Conservation (phyloP, 2,329 filamentous ascomycete genomes). For the Diaporthe citri region DNA sequence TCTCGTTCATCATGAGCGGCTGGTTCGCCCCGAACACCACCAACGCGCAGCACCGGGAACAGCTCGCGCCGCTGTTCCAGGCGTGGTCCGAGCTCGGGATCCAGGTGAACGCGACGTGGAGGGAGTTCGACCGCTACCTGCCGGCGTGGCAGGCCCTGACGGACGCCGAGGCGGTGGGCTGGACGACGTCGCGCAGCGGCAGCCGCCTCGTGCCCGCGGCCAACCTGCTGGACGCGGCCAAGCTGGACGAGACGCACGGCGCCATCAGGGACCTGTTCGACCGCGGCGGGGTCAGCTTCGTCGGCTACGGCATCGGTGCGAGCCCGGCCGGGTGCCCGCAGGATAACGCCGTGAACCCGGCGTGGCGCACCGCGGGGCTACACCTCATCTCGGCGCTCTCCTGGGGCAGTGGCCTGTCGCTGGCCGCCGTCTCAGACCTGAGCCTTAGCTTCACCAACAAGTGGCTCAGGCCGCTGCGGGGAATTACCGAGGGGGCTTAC, state of each 20-base stretch:
- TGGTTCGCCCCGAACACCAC: slow-evolving; percentile 35
- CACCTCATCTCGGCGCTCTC: slow-evolving; percentile 51
- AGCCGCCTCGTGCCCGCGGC: slow-evolving; percentile 17
- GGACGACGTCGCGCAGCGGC: not conserved
- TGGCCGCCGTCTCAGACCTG: slow-evolving; percentile 24
- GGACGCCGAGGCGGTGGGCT: not conserved
- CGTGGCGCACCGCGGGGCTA: slow-evolving; percentile 59
- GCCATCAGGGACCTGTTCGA: slow-evolving; percentile 47
- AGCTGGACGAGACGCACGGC: slow-evolving; percentile 39
- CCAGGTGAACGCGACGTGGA: not conserved
- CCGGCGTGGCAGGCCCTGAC: not conserved
- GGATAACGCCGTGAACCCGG: slow-evolving; percentile 60
- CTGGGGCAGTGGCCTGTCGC: slow-evolving; percentile 42
- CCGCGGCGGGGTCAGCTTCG: slow-evolving; percentile 43
- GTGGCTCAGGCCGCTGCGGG: slow-evolving; percentile 50
- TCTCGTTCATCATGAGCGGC: slow-evolving; percentile 23
- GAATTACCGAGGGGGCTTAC: slow-evolving; percentile 51
- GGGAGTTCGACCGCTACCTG: not conserved
- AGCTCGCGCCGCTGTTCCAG: slow-evolving; percentile 44
- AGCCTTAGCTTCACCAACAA: slow-evolving; percentile 45
- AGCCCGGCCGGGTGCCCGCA: not conserved
- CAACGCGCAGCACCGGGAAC: slow-evolving; percentile 3
- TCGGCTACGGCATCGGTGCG: slow-evolving; percentile 42
- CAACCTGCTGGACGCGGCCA: not conserved
- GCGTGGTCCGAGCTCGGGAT: not conserved